These are phyloP conservation scores for Xerocomellus intermedius DNA, from an alignment of 768 basidiomycete species.

Conservation along the genomic window DNA sequence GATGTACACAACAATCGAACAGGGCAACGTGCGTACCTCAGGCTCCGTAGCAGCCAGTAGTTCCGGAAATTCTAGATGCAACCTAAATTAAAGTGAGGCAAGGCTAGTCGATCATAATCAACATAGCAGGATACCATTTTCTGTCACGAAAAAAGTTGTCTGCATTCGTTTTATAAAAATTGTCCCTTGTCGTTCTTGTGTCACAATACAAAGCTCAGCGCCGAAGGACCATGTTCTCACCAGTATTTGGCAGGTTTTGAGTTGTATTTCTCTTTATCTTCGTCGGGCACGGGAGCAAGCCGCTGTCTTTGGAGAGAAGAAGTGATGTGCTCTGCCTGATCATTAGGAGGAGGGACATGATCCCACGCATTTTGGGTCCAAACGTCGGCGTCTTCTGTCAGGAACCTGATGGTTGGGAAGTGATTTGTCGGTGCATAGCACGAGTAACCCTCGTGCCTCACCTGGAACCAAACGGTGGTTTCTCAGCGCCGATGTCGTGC, in stretches of 20 bases:
- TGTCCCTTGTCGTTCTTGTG: conserved; percentile 63
- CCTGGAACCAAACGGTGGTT: conserved; percentile 75
- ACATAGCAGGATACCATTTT: conserved; percentile 58
- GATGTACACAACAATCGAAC: not conserved
- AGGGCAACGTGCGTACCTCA: conserved; percentile 47
- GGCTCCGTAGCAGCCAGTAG: conserved; percentile 66
- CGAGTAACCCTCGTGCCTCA: conserved; percentile 19
- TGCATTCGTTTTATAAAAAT: conserved; percentile 84
- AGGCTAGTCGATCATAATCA: not conserved
- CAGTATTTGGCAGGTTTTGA: conserved; percentile 72
- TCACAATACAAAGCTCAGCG: conserved; percentile 27
- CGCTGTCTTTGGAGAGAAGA: conserved; percentile 71
- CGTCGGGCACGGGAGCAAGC: conserved; percentile 65
- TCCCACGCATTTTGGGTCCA: conserved; percentile 93
- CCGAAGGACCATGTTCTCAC: conserved; percentile 38
- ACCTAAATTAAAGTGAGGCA: conserved; percentile 43
- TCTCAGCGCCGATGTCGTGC: conserved; percentile 50
- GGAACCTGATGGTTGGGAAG: conserved; percentile 47
- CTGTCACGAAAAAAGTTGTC: conserved; percentile 93
- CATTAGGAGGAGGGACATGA: conserved; percentile 79
- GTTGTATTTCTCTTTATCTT: conserved; percentile 71
- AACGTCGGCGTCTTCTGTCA: conserved; percentile 67
- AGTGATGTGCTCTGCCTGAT: conserved; percentile 73
- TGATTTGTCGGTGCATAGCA: not conserved
- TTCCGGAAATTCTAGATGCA: conserved; percentile 94